Percentiles rank a stretch among this genome's conserved stretches.
These are phyloP conservation scores for Bacidia rubella DNA, from an alignment of 495 filamentous ascomycete species.

Conservation along the genomic window DNA sequence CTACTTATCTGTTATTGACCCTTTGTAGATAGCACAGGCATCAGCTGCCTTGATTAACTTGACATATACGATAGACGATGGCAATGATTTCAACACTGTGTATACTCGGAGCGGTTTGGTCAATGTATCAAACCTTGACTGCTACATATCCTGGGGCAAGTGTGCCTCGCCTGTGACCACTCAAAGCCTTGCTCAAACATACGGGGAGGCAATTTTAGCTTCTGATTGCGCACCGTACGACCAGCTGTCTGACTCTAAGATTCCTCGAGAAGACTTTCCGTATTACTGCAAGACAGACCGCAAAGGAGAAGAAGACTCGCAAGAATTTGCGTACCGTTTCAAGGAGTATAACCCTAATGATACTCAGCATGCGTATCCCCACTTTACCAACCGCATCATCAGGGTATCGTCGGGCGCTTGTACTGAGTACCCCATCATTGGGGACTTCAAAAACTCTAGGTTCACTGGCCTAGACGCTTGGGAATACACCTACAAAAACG, in stretches of 20 bases:
- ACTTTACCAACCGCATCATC: conserved; percentile 10
- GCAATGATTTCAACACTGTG: conserved; percentile 8
- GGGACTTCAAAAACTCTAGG: not conserved
- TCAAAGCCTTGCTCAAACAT: conserved; percentile 6
- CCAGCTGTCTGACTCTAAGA: not conserved
- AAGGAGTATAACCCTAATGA: conserved; percentile 13
- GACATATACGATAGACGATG: conserved; percentile 10
- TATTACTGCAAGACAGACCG: conserved; percentile 10
- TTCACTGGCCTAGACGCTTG: not conserved
- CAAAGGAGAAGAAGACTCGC: not conserved
- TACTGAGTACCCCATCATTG: not conserved
- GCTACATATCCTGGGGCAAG: conserved; percentile 2
- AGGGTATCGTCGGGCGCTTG: conserved; percentile 12
- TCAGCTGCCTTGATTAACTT: conserved; percentile 9
- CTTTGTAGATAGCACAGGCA: conserved; percentile 2
- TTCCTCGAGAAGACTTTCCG: not conserved
- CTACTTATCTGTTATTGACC: not conserved
- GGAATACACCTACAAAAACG: not conserved
- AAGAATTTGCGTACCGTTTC: conserved; percentile 16
- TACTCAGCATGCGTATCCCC: conserved; percentile 4
- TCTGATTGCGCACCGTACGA: conserved; percentile 2
- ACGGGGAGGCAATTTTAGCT: conserved; percentile 3
- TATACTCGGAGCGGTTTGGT: conserved; percentile 5
- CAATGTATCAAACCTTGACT: conserved; percentile 8
- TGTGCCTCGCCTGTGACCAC: not conserved